These are phyloP conservation scores for Pseudonectria buxi DNA, from an alignment of 2,329 filamentous ascomycete genomes.

Conservation along the genomic window DNA sequence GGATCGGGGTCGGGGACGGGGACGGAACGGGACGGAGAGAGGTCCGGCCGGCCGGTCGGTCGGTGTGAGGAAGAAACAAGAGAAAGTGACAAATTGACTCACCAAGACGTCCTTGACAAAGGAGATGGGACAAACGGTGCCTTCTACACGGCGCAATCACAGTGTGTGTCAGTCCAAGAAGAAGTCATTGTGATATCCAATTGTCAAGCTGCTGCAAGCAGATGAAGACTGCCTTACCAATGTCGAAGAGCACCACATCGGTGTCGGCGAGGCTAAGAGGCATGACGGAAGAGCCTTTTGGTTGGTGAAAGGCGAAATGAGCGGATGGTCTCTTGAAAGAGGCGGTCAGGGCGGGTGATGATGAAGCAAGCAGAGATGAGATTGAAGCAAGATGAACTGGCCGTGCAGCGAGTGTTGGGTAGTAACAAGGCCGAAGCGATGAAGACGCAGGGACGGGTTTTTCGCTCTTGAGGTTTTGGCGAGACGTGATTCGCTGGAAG, in stretches of 20 bases:
- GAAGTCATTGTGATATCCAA: background rate
- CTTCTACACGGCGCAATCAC: conserved; percentile 47
- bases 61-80: conserved; percentile 11
- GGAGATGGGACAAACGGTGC: conserved; percentile 75
- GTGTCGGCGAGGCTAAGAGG: conserved; percentile 21
- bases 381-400: background rate
- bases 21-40: conserved; percentile 9
- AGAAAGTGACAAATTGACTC: conserved; percentile 37
- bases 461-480: too few relatives aligned
- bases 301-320: conserved; percentile 10
- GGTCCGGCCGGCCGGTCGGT: conserved; percentile 8
- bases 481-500: too few relatives aligned
- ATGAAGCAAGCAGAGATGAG: conserved; percentile 1
- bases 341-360: conserved; percentile 7
- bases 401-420: conserved; percentile 1
- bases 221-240: conserved; percentile 32
- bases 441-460: too few relatives aligned
- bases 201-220: conserved; percentile 3
- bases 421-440: too few relatives aligned
- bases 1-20: conserved; percentile 11
- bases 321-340: conserved; percentile 1
- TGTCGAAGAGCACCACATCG: conserved; percentile 31
- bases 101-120: conserved; percentile 80
- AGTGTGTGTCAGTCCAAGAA: background rate
- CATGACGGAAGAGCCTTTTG: conserved; percentile 9